These are phyloP conservation scores for Komagataella phaffii DNA, from an alignment of 805 yeast species.

Conservation along the genomic window DNA sequence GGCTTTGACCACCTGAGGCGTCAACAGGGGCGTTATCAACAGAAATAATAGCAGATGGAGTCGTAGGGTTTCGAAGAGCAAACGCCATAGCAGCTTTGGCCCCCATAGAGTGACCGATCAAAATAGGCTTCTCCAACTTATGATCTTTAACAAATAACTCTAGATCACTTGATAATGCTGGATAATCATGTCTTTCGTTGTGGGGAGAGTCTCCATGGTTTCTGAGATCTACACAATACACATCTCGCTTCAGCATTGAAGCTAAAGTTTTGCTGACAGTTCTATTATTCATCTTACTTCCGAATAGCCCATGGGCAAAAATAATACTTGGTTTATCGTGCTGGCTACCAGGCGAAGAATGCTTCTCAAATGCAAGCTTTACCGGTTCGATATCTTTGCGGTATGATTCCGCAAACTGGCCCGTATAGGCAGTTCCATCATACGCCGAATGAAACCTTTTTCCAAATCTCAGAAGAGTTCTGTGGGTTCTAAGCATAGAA, in stretches of 20 bases:
- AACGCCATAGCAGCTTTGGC: slow-evolving; percentile 90
- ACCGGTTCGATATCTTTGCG: not conserved
- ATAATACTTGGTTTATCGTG: not conserved
- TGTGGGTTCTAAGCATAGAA: not conserved
- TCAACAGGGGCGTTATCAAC: slow-evolving; percentile 90
- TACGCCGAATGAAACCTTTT: not conserved
- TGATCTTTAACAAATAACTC: slow-evolving; percentile 47
- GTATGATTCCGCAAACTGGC: not conserved
- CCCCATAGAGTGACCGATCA: slow-evolving; percentile 84
- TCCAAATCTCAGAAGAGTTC: not conserved
- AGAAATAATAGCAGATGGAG: slow-evolving; percentile 49
- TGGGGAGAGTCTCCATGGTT: slow-evolving; percentile 94
- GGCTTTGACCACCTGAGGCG: slow-evolving; percentile 25
- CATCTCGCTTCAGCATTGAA: slow-evolving; percentile 33
- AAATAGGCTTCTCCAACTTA: slow-evolving; percentile 33
- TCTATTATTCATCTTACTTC: slow-evolving; percentile 69
- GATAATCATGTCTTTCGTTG: slow-evolving; percentile 55
- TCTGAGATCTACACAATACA: slow-evolving; percentile 64
- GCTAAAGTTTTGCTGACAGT: slow-evolving; percentile 54
- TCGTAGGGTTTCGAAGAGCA: slow-evolving; percentile 51
- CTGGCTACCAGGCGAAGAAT: not conserved
- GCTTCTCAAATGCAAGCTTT: not conserved
- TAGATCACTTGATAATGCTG: slow-evolving; percentile 78
- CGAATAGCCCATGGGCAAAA: slow-evolving; percentile 68
- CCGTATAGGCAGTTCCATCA: not conserved